A percentile compares a stretch with the other conserved stretches of the same genome.
Evolutionary conservation across 768 basidiomycete genomes (phyloP).

Genomic region (Suillus weaverae): DNA sequence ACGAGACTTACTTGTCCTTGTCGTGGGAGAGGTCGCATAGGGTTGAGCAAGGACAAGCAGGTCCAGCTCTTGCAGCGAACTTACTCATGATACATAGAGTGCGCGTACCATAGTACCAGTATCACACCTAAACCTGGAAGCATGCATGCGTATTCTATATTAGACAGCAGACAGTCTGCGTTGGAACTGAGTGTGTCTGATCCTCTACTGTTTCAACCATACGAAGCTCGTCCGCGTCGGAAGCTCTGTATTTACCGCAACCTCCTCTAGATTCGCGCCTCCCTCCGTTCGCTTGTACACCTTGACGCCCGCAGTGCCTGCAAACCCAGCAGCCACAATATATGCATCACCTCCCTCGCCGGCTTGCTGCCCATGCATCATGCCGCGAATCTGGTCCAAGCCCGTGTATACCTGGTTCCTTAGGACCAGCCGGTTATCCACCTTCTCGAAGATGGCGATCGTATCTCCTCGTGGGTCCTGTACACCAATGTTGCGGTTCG

Average conservation of each 20-base stretch:
- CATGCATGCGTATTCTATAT: background rate
- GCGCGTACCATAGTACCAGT: background rate
- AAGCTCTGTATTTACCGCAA: slow-evolving; percentile 54
- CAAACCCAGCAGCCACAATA: slow-evolving; percentile 54
- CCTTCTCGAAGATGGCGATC: slow-evolving; percentile 59
- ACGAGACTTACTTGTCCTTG: slow-evolving; percentile 40
- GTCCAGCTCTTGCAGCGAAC: slow-evolving; percentile 32
- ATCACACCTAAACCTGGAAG: background rate
- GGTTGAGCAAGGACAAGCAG: slow-evolving; percentile 60
- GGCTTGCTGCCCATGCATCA: slow-evolving; percentile 51
- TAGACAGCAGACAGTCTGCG: background rate
- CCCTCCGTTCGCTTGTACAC: slow-evolving; percentile 56
- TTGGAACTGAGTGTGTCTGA: too few species aligned
- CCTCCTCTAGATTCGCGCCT: slow-evolving; percentile 50
- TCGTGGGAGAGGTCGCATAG: slow-evolving; percentile 77
- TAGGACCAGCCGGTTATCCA: slow-evolving; percentile 39
- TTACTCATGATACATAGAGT: background rate
- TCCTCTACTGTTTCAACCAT: slow-evolving; percentile 28
- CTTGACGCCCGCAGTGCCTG: slow-evolving; percentile 54
- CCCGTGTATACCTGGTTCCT: slow-evolving; percentile 62
- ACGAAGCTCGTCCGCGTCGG: slow-evolving; percentile 54
- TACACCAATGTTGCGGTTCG: slow-evolving; percentile 61
- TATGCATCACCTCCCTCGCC: slow-evolving; percentile 49
- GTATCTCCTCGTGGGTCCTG: slow-evolving; percentile 58
- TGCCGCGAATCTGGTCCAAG: slow-evolving; percentile 62